Percentiles rank a stretch among this genome's conserved stretches.
Conservation (phyloP, 208 protist genomes). For the Polymyxa betae region DNA sequence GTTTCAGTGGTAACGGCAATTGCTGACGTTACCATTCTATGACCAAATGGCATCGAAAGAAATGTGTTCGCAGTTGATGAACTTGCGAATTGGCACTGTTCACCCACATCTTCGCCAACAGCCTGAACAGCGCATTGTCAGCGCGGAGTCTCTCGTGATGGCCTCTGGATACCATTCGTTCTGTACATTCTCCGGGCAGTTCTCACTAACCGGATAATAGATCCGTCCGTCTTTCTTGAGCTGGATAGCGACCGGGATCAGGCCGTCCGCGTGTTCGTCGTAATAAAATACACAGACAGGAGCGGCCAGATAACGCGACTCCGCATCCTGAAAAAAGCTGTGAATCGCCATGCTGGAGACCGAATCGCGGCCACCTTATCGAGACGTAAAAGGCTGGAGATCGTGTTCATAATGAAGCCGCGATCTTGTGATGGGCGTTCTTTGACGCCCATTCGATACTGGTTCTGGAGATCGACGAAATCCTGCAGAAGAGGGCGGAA, state of each 20-base stretch:
- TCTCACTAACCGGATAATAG: not conserved
- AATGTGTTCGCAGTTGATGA: constrained; percentile 31
- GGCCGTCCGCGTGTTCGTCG: not conserved
- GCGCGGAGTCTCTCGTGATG: not conserved
- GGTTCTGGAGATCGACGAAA: not conserved
- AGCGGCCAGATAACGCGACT: constrained; percentile 10
- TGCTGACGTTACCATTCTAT: constrained; percentile 6
- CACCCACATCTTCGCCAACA: constrained; percentile 24
- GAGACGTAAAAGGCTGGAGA: no score
- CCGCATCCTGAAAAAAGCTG: no score
- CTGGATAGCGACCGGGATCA: constrained; percentile 25
- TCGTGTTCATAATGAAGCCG: no score
- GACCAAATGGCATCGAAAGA: not conserved
- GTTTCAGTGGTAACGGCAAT: no score
- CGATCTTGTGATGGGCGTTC: no score
- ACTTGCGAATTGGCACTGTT: constrained; percentile 34
- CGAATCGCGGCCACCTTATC: no score
- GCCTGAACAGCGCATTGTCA: not conserved
- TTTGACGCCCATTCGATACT: not conserved
- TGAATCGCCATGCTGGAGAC: no score
- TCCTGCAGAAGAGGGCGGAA: not conserved
- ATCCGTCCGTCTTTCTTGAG: not conserved
- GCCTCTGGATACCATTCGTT: constrained; percentile 14
- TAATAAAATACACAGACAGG: constrained; percentile 50
- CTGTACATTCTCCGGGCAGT: not conserved